A percentile compares a stretch with the other conserved stretches of the same genome.
These are phyloP conservation scores for Leptosphaerulina australis DNA, from an alignment of 2,329 filamentous ascomycete genomes.

Conservation along the genomic window DNA sequence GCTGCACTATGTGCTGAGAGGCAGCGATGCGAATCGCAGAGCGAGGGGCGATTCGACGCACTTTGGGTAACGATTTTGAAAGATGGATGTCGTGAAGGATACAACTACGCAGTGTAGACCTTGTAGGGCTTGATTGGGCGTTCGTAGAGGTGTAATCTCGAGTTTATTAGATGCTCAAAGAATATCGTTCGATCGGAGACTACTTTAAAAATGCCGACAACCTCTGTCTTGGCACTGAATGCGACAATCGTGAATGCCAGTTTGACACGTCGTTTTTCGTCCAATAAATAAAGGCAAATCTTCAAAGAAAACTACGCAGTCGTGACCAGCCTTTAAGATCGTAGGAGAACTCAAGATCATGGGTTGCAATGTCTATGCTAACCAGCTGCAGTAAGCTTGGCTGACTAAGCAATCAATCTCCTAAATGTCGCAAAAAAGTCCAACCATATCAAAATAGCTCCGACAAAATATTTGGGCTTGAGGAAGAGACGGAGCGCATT, in stretches of 20 bases:
- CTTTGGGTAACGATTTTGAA: conserved; percentile 7
- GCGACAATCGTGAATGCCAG: too few species aligned
- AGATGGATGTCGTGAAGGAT: not conserved
- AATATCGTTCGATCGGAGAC: conserved; percentile 16
- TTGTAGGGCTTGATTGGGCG: not conserved
- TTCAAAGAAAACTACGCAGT: not conserved
- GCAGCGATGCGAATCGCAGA: conserved; percentile 27
- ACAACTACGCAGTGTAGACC: not conserved
- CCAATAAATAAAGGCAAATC: not conserved
- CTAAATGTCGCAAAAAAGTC: conserved; percentile 12
- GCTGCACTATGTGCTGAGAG: conserved; percentile 29
- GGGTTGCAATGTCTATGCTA: not conserved
- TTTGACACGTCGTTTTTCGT: not conserved
- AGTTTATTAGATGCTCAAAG: not conserved
- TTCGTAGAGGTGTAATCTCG: not conserved
- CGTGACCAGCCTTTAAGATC: not conserved
- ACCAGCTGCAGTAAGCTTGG: conserved; percentile 13
- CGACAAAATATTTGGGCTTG: not conserved
- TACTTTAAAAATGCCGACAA: conserved; percentile 8
- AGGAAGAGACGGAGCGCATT: not conserved
- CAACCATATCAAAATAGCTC: not conserved
- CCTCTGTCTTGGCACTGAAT: conserved; percentile 9
- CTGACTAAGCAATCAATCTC: conserved; percentile 15
- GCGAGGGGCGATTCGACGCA: conserved; percentile 25
- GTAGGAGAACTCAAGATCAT: not conserved